Percentiles rank a stretch among this genome's conserved stretches.
Evolutionary conservation across 2,329 filamentous ascomycete genomes (phyloP).

Genomic region (Trichoderma brevicompactum): DNA sequence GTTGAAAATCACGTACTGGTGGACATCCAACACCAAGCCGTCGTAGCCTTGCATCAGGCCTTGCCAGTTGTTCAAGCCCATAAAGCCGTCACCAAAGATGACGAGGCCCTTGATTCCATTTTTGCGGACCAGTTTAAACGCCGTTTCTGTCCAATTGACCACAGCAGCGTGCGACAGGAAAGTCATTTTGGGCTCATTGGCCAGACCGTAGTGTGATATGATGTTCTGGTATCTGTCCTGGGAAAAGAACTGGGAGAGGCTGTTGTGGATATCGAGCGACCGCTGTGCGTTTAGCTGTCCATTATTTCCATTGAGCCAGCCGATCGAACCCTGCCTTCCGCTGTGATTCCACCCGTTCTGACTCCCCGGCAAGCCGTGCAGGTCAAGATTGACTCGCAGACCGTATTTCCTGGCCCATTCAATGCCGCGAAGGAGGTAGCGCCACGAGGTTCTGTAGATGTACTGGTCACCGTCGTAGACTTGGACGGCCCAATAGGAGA

Average conservation of each 20-base stretch:
- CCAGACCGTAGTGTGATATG: slow-evolving; percentile 89
- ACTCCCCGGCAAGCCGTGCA: slow-evolving; percentile 88
- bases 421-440: slow-evolving; percentile 88
- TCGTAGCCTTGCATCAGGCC: slow-evolving; percentile 73
- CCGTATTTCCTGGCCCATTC: slow-evolving; percentile 94
- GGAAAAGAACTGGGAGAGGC: slow-evolving; percentile 88
- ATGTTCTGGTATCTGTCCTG: slow-evolving; percentile 92
- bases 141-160: slow-evolving; percentile 76
- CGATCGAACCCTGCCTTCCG: slow-evolving; percentile 77
- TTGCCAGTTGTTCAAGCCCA: slow-evolving; percentile 90
- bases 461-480: slow-evolving; percentile 88
- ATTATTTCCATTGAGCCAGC: slow-evolving; percentile 90
- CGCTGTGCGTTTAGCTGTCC: slow-evolving; percentile 78
- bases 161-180: slow-evolving; percentile 69
- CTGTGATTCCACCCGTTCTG: slow-evolving; percentile 99
- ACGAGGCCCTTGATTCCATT: slow-evolving; percentile 76
- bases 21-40: slow-evolving; percentile 87
- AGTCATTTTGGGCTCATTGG: slow-evolving; percentile 92
- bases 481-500: slow-evolving; percentile 90
- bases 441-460: slow-evolving; percentile 83
- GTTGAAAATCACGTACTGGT: slow-evolving; percentile 99
- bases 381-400: slow-evolving; percentile 86
- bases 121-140: slow-evolving; percentile 70
- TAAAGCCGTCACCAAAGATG: slow-evolving; percentile 93
- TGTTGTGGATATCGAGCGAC: slow-evolving; percentile 84